These are phyloP conservation scores for Euphorbia schlechtendalii DNA, from an alignment of 441 rosid species.

Conservation along the genomic window DNA sequence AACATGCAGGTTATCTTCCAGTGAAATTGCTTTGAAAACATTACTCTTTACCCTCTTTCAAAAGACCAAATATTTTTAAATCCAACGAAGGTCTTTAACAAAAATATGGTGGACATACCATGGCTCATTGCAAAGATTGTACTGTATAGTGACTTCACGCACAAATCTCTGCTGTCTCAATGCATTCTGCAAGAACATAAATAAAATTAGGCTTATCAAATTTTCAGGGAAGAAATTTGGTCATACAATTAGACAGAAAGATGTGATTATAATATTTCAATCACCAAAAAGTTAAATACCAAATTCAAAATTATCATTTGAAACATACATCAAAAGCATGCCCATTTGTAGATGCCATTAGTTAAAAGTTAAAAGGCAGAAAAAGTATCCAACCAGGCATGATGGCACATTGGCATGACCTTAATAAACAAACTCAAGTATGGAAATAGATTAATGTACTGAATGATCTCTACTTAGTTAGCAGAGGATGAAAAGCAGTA, in stretches of 20 bases:
- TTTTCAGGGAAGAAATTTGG: neutral
- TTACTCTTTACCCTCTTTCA: too few relatives aligned
- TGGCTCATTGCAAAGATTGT: constrained; percentile 99
- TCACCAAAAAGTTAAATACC: neutral
- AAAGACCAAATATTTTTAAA: too few relatives aligned
- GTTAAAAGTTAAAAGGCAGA: neutral
- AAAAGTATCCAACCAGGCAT: neutral
- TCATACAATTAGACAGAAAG: neutral
- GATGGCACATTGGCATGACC: neutral
- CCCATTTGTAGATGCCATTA: neutral
- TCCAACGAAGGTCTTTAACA: too few relatives aligned
- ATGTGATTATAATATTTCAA: neutral
- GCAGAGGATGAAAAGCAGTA: neutral
- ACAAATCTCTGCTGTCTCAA: constrained; percentile 95
- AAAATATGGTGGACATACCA: constrained; percentile 44
- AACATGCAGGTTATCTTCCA: neutral
- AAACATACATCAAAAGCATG: neutral
- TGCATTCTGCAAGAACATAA: constrained; percentile 61
- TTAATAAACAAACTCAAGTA: neutral
- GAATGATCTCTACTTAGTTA: neutral
- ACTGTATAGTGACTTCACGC: constrained; percentile 95
- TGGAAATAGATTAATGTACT: neutral
- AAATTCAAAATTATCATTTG: neutral
- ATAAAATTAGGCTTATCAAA: constrained; percentile 19
- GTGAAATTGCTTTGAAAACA: neutral